These are phyloP conservation scores for Pisolithus marmoratus DNA, from an alignment of 768 basidiomycete species.

Conservation along the genomic window DNA sequence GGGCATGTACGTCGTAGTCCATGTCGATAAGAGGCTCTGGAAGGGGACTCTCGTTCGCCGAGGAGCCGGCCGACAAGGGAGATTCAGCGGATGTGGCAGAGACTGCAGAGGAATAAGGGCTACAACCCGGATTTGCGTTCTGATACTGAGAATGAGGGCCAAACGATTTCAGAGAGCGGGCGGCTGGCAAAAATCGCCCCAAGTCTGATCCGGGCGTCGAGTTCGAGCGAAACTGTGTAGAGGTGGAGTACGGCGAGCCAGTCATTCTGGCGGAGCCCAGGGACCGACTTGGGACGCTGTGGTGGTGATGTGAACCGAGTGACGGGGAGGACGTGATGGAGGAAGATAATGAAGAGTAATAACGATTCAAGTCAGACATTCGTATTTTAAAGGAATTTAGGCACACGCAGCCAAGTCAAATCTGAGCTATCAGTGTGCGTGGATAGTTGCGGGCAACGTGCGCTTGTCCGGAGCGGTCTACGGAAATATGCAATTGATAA, in stretches of 20 bases:
- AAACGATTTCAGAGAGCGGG: conserved; percentile 15
- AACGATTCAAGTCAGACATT: conserved; percentile 13
- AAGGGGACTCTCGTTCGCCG: conserved; percentile 35
- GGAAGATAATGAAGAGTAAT: conserved; percentile 15
- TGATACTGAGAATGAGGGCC: conserved; percentile 13
- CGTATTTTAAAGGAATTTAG: conserved; percentile 25
- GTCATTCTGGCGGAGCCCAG: conserved; percentile 18
- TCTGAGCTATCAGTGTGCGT: conserved; percentile 13
- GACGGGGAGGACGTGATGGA: conserved; percentile 12
- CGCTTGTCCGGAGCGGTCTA: conserved; percentile 27
- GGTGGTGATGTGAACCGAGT: conserved; percentile 9
- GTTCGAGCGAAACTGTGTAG: conserved; percentile 15
- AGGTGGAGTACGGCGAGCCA: conserved; percentile 15
- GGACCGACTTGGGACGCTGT: conserved; percentile 5
- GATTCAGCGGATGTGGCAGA: conserved; percentile 33
- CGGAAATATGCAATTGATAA: conserved; percentile 28
- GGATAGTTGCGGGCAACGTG: conserved; percentile 19
- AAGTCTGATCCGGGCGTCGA: conserved; percentile 9
- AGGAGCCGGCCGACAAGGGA: conserved; percentile 33
- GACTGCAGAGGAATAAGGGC: conserved; percentile 33
- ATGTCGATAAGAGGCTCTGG: conserved; percentile 34
- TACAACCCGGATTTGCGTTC: conserved; percentile 20
- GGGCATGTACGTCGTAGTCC: conserved; percentile 23
- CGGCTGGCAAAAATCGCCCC: conserved; percentile 16
- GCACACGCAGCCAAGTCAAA: conserved; percentile 5